Percentiles rank a stretch among this genome's conserved stretches.
These are phyloP conservation scores for Suillus subaureus DNA, from an alignment of 768 basidiomycete genomes.

Conservation along the genomic window DNA sequence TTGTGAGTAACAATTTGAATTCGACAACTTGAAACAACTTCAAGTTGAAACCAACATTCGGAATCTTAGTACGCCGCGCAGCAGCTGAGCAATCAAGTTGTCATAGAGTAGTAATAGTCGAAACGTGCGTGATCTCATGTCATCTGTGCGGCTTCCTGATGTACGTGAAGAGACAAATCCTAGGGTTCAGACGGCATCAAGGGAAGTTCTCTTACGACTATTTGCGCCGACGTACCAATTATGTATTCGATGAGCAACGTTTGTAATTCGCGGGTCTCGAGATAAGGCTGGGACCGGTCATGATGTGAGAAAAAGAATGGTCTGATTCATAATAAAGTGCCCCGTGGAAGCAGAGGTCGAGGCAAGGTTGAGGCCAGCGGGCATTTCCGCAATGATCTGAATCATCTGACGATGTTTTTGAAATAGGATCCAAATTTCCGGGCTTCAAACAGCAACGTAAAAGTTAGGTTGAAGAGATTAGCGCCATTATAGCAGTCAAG, in stretches of 20 bases:
- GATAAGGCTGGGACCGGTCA: not conserved
- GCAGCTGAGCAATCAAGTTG: not conserved
- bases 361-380: not conserved
- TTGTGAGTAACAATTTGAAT: not conserved
- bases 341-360: not conserved
- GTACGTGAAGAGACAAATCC: not conserved
- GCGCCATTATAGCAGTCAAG: conserved; percentile 1
- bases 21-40: not conserved
- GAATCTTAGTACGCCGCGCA: not conserved
- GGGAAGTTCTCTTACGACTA: not conserved
- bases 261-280: not conserved
- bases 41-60: not conserved
- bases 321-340: not conserved
- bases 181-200: not conserved
- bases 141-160: not conserved
- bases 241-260: conserved; percentile 1
- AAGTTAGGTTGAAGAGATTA: not conserved
- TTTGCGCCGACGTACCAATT: not conserved
- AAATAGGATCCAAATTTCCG: not conserved
- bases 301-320: conserved; percentile 1
- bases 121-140: not conserved
- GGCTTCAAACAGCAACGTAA: not conserved
- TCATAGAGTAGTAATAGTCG: not conserved
- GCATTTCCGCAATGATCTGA: not conserved
- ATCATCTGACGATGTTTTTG: not conserved